These are phyloP conservation scores for Blastobotrys buckinghamii DNA, from an alignment of 1,139 yeast species.

Conservation along the genomic window DNA sequence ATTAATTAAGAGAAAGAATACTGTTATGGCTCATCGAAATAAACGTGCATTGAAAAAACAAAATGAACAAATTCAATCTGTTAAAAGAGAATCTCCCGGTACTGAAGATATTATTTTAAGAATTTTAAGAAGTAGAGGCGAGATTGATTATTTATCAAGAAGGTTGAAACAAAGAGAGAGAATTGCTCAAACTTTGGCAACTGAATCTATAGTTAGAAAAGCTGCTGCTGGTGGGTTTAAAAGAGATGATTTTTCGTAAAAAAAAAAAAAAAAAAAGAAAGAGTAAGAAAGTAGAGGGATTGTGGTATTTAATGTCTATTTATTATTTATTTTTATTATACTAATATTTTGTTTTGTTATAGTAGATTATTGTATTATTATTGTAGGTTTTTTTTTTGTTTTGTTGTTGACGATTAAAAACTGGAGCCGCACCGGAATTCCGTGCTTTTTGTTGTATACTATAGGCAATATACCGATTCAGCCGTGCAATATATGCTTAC, in stretches of 20 bases:
- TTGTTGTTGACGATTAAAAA: no score
- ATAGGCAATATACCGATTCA: no score
- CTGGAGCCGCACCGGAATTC: no score
- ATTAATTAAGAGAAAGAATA: conserved; percentile 56
- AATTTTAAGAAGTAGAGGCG: conserved; percentile 44
- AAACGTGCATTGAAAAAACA: conserved; percentile 52
- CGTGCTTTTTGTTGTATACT: no score
- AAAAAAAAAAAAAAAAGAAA: no score
- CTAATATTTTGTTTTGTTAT: no score
- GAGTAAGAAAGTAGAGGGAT: no score
- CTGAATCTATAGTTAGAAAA: conserved; percentile 41
- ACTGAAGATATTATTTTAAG: conserved; percentile 67
- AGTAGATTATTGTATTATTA: no score
- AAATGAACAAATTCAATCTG: conserved; percentile 45
- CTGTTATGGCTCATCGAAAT: conserved; percentile 71
- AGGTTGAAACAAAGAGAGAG: conserved; percentile 58
- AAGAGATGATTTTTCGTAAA: conserved; percentile 13
- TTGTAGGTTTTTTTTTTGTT: no score
- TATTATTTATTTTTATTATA: no score
- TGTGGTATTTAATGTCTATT: no score
- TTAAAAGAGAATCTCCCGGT: conserved; percentile 50
- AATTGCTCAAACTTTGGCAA: conserved; percentile 56
- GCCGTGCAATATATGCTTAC: no score
- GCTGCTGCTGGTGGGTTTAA: conserved; percentile 20
- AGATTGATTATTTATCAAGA: conserved; percentile 44